Base-by-base conservation (phyloP, 169 alveolate genomes). In the Plasmodium chabaudi region DNA sequence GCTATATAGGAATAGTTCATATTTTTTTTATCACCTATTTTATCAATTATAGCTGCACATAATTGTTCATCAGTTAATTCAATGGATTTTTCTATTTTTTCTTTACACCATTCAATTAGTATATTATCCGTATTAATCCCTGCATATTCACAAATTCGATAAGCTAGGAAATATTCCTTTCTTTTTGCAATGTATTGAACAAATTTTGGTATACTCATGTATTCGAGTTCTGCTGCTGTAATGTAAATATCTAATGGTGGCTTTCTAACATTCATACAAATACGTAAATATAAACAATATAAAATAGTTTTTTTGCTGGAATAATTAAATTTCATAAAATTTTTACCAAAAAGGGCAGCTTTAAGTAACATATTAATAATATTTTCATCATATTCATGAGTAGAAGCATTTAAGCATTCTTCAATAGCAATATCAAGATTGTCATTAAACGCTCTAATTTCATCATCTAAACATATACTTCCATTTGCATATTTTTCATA, bases 381-480 rank as follows among this genome's bases (percentile, higher is more conserved):
- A 87, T 89, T 90, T 72, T 79, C 87, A 56, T 92, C 87, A 92
- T 92, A 91, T 61, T 88, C 92, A 60, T 86, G 92, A 27, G 92
- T 73, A 19, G 97, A 92, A 12, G 97, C 97, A 13, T 89, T 92
- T 55, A 93, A 57, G 88, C 97, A 94, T 17, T 88, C 91, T 17
- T 67, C 92, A 23, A 92, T 87, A 10, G 97, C 97, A 15, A 84
- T 93, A 23, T 74, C 69, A 2, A 95, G 57, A n/a, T 94, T 93
- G 6, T 92, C 88, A 19, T 93, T 87, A 70, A 95, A 93, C 39
- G 96, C 87, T 59, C 96, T 60, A 6, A 95, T 89, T 25, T 95
- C 82, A 84, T 95, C 96, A 61, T 93, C 94, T 10, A 96, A 89
- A 25, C 94, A 92, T 39, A 88, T 95, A 67, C 94, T 96, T 46